These are phyloP conservation scores for Curvularia sp. DNA, from an alignment of 2,329 filamentous ascomycete species.

Conservation along the genomic window DNA sequence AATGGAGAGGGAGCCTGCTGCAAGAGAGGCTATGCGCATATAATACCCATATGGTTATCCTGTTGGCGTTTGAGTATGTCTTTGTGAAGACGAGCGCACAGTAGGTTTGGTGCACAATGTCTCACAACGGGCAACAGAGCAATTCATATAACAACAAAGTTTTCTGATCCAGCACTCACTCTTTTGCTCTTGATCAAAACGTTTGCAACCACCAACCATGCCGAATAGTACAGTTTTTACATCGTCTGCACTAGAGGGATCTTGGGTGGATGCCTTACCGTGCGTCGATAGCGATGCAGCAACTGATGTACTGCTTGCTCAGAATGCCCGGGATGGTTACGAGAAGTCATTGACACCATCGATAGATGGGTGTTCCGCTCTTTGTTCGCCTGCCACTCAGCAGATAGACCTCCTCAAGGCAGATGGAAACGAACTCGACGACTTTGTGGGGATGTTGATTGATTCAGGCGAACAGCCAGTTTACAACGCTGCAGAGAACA, in stretches of 20 bases:
- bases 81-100: neutral
- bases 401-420: neutral
- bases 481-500: slow-evolving; percentile 4
- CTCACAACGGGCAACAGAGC: neutral
- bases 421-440: slow-evolving; percentile 19
- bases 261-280: neutral
- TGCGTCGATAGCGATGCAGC: neutral
- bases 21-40: slow-evolving; percentile 43
- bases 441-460: slow-evolving; percentile 11
- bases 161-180: neutral
- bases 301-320: neutral
- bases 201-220: neutral
- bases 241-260: neutral
- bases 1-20: slow-evolving; percentile 67
- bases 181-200: neutral
- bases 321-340: slow-evolving; percentile 3
- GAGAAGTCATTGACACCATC: neutral
- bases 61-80: slow-evolving; percentile 23
- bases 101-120: neutral
- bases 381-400: neutral
- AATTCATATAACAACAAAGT: neutral
- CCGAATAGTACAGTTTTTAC: neutral
- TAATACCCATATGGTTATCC: slow-evolving; percentile 34
- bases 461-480: slow-evolving; percentile 12
- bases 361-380: neutral